Percentiles rank a stretch among this genome's conserved stretches.
phyloP scores from a whole-genome alignment of 192 early-diverging fungal species.

The Dissophora ornata region DNA sequence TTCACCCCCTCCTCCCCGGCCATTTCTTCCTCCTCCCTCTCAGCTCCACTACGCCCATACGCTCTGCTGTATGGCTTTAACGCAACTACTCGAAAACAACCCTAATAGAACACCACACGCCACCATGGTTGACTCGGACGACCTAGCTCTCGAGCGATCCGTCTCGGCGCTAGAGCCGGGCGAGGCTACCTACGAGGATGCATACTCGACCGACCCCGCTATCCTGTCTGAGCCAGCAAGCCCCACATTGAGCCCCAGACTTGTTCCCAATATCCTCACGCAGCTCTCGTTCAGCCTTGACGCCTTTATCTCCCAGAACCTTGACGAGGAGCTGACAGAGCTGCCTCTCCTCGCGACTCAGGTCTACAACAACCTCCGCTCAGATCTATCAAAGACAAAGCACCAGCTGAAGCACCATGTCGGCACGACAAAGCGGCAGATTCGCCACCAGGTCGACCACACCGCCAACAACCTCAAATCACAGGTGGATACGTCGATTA shows the following conservation, averaged over 20 bases:
- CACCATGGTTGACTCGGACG: constrained; percentile 29
- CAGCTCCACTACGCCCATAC: no score
- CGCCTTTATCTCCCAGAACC: constrained; percentile 48
- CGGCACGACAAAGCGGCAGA: constrained; percentile 39
- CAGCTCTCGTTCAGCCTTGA: constrained; percentile 52
- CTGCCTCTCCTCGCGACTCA: constrained; percentile 41
- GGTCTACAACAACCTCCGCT: constrained; percentile 34
- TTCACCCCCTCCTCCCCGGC: no score
- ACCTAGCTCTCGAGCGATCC: constrained; percentile 30
- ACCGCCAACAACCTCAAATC: constrained; percentile 37
- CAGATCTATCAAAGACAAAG: constrained; percentile 40
- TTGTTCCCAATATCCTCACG: constrained; percentile 44
- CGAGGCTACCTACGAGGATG: constrained; percentile 34
- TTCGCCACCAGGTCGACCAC: constrained; percentile 30
- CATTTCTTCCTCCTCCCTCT: no score
- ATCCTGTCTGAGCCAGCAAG: constrained; percentile 40
- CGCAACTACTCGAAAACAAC: no score
- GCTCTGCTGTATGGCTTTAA: no score
- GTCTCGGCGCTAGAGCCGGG: constrained; percentile 34
- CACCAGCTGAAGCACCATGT: constrained; percentile 38
- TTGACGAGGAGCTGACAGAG: constrained; percentile 46
- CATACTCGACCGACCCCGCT: constrained; percentile 17
- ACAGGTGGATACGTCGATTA: constrained; percentile 40
- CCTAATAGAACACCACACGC: no score
- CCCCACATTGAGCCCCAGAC: constrained; percentile 24